Evolutionary conservation across 768 basidiomycete genomes (phyloP).

Genomic region (Tubosaeta sp.): DNA sequence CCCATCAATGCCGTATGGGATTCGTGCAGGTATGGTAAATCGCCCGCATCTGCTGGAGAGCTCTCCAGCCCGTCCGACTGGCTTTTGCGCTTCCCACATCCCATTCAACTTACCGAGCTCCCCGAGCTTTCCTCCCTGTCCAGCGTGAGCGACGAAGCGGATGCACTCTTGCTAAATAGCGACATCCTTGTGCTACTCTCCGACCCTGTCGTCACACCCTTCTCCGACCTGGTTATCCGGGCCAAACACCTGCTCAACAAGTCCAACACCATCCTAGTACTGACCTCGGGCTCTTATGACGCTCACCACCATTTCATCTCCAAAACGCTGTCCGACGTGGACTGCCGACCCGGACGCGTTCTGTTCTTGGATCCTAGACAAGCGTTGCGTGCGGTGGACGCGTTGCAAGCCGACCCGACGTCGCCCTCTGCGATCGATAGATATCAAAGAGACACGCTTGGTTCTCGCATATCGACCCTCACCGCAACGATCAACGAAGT

Average conservation of each 20-base stretch:
- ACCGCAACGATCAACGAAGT: slow-evolving; percentile 35
- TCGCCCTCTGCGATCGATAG: slow-evolving; percentile 52
- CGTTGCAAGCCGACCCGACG: slow-evolving; percentile 42
- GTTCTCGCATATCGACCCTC: slow-evolving; percentile 54
- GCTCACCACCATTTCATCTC: slow-evolving; percentile 14
- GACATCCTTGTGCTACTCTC: slow-evolving; percentile 63
- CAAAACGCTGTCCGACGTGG: slow-evolving; percentile 20
- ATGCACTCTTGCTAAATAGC: slow-evolving; percentile 33
- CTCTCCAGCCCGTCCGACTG: slow-evolving; percentile 48
- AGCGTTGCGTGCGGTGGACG: slow-evolving; percentile 49
- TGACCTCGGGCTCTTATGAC: slow-evolving; percentile 30
- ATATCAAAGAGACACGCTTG: slow-evolving; percentile 60
- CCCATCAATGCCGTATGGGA: background rate
- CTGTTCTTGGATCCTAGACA: slow-evolving; percentile 56
- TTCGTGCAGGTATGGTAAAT: slow-evolving; percentile 21
- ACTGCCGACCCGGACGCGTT: slow-evolving; percentile 26
- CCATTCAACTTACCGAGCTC: slow-evolving; percentile 46
- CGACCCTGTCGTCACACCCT: slow-evolving; percentile 54
- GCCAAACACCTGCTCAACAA: slow-evolving; percentile 27
- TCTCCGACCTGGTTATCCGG: slow-evolving; percentile 33
- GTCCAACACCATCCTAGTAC: slow-evolving; percentile 43
- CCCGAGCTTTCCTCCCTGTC: slow-evolving; percentile 17
- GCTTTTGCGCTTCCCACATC: slow-evolving; percentile 51
- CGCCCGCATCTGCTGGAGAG: slow-evolving; percentile 16
- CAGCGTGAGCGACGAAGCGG: slow-evolving; percentile 11